Evolutionary conservation across 1,139 yeast species (phyloP), one percentile per base, ranked within the genome.

Genomic region (Hansenula sp.): DNA sequence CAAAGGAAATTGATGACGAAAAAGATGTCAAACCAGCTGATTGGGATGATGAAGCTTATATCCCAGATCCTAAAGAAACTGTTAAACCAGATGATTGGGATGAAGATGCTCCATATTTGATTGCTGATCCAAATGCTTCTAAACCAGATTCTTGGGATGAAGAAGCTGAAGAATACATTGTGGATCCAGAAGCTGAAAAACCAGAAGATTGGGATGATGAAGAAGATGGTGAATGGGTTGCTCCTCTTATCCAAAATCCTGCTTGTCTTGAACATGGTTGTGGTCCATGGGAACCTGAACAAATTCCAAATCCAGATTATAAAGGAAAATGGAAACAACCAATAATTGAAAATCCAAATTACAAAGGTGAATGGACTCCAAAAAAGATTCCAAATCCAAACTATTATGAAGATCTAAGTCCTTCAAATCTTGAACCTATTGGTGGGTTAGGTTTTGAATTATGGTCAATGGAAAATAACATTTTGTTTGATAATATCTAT

Each of bases 361-460:
- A 81, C 65, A 69, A 73, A 61, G 97, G 97, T 19, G 75, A 65
- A 45, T 89, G 96, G 96, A 47, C 59, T n/a, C 92, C 95, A 29
- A 71, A 75, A 42, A 58, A 53, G 52, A 75, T 85, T 43, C 62
- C 77, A 25, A 89, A 89, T 58, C 95, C 96, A 7, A 68, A 75
- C 32, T 85, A 73, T 62, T 78, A 62, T 52, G 81, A 79, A 51
- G 87, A 80, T 52, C 44, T 45, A 2, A 62, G 57, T 8, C 92
- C 95, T 10, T 68, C 82, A 5, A 68, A 79, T 50, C 64, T 87
- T 47, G 82, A 76, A 52, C 74, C 79, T 32, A 77, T 89, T 52
- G 92, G 89, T 22, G 95, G 85, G 9, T 55, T 90, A 40, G 96
- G 96, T 5, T 85, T 90, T 58, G 97, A 90, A 61, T 69, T 89